A percentile compares a stretch with the other conserved stretches of the same genome.
Evolutionary conservation across 768 basidiomycete genomes (phyloP).

Genomic region (Mycena rosella): DNA sequence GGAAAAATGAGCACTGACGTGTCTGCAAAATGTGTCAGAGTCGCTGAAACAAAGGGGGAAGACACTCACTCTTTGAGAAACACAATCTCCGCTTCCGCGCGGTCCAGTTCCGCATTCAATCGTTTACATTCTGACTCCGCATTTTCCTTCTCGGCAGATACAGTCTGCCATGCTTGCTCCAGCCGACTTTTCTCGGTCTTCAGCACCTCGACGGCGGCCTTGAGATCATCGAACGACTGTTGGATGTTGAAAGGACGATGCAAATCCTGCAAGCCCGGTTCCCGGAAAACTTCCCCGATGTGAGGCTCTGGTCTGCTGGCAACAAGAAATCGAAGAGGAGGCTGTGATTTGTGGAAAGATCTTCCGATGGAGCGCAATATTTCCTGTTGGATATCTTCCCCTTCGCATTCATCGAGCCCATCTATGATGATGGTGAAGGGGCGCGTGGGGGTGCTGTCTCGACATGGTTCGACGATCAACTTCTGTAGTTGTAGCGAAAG

Average conservation of each 20-base stretch:
- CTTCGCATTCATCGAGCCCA: background rate
- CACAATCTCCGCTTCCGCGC: slow-evolving; percentile 25
- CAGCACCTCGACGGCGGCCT: slow-evolving; percentile 7
- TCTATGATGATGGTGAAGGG: background rate
- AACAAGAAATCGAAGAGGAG: slow-evolving; percentile 1
- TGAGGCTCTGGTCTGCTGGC: slow-evolving; percentile 18
- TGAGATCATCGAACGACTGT: slow-evolving; percentile 23
- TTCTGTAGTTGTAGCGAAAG: background rate
- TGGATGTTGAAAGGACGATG: background rate
- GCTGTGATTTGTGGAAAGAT: background rate
- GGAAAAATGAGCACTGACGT: slow-evolving; percentile 28
- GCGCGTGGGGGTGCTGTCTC: background rate
- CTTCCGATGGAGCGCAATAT: background rate
- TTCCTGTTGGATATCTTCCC: background rate
- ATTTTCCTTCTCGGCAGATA: slow-evolving; percentile 21
- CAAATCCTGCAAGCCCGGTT: background rate
- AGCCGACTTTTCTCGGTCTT: slow-evolving; percentile 28
- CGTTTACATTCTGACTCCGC: slow-evolving; percentile 10
- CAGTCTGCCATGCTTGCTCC: slow-evolving; percentile 24
- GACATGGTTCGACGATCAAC: background rate
- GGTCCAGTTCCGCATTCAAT: slow-evolving; percentile 26
- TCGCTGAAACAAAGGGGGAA: background rate
- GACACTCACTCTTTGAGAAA: slow-evolving; percentile 30
- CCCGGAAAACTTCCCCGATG: slow-evolving; percentile 1
- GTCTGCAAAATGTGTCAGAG: slow-evolving; percentile 21